Conservation (phyloP, 139 green algal species). For the Pycnococcus provasolii region DNA sequence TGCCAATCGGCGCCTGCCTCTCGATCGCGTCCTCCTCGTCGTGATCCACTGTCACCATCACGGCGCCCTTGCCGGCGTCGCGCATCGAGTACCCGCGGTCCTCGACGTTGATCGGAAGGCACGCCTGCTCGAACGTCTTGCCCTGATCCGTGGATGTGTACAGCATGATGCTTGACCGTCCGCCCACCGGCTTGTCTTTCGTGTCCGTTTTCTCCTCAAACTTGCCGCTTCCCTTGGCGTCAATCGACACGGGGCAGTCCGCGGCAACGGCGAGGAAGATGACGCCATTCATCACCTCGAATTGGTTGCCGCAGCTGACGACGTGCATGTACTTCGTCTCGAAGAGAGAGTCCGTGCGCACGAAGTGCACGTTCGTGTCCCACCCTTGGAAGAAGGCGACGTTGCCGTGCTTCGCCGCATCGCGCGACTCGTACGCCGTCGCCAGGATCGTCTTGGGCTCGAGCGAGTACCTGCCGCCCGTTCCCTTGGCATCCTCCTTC, state of each 20-base stretch:
- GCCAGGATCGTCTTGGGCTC: background rate
- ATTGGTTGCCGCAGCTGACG: slow-evolving; percentile 78
- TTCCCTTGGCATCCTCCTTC: background rate
- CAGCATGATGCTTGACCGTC: slow-evolving; percentile 24
- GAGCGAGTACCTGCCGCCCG: background rate
- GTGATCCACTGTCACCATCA: slow-evolving; percentile 69
- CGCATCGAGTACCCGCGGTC: slow-evolving; percentile 57
- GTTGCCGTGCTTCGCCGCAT: background rate
- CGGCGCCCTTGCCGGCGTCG: slow-evolving; percentile 5
- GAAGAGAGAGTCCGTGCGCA: slow-evolving; percentile 66
- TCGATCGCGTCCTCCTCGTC: slow-evolving; percentile 37
- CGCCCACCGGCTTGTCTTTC: background rate
- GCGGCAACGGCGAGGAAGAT: slow-evolving; percentile 19
- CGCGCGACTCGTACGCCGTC: slow-evolving; percentile 3
- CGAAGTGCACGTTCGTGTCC: slow-evolving; percentile 80
- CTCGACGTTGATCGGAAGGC: slow-evolving; percentile 54
- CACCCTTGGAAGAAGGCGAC: slow-evolving; percentile 46
- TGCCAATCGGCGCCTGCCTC: slow-evolving; percentile 28
- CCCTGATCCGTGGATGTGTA: slow-evolving; percentile 45
- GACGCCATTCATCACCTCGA: slow-evolving; percentile 59
- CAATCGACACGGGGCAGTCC: slow-evolving; percentile 3
- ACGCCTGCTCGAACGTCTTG: slow-evolving; percentile 51
- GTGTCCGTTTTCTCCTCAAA: background rate
- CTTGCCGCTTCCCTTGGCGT: background rate
- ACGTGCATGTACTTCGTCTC: slow-evolving; percentile 38